Evolutionary conservation across 1,139 yeast species (phyloP).

Genomic region (Yamadazyma diddensiae): DNA sequence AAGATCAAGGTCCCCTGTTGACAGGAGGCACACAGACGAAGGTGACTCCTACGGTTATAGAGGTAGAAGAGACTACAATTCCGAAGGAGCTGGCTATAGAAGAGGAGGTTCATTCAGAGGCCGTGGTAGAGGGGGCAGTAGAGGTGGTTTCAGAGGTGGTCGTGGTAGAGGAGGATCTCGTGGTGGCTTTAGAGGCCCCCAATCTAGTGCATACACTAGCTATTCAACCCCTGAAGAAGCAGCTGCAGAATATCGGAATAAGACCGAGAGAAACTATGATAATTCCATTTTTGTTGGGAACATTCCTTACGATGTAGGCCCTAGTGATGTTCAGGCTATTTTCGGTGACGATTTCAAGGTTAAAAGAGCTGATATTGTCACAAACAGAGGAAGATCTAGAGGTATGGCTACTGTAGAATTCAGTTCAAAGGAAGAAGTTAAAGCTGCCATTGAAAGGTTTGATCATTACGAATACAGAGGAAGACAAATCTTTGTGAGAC

Average conservation of each 20-base stretch:
- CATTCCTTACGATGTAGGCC: conserved; percentile 62
- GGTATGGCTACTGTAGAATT: conserved; percentile 96
- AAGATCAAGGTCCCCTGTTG: conserved; percentile 32
- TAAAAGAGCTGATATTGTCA: conserved; percentile 82
- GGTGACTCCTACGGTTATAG: conserved; percentile 9
- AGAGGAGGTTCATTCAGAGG: conserved; percentile 18
- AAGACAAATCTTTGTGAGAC: conserved; percentile 87
- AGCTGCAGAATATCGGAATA: conserved; percentile 32
- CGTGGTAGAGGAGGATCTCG: conserved; percentile 21
- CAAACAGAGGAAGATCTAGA: conserved; percentile 79
- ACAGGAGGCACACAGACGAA: conserved; percentile 13
- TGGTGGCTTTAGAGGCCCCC: conserved; percentile 19
- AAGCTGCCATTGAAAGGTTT: conserved; percentile 66
- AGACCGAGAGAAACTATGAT: conserved; percentile 62
- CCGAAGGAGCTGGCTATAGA: conserved; percentile 15
- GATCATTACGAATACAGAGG: conserved; percentile 70
- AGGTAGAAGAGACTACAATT: conserved; percentile 17
- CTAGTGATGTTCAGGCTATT: conserved; percentile 57
- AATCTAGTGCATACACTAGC: conserved; percentile 15
- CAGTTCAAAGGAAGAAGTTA: conserved; percentile 63
- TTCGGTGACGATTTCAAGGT: conserved; percentile 73
- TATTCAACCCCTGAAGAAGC: conserved; percentile 21
- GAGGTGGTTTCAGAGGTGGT: conserved; percentile 20
- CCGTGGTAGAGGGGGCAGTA: conserved; percentile 17
- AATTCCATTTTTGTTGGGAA: conserved; percentile 75